Evolutionary conservation across 441 rosid genomes (phyloP), one percentile per base, ranked within the genome.

Genomic region (Manihot esculenta): DNA sequence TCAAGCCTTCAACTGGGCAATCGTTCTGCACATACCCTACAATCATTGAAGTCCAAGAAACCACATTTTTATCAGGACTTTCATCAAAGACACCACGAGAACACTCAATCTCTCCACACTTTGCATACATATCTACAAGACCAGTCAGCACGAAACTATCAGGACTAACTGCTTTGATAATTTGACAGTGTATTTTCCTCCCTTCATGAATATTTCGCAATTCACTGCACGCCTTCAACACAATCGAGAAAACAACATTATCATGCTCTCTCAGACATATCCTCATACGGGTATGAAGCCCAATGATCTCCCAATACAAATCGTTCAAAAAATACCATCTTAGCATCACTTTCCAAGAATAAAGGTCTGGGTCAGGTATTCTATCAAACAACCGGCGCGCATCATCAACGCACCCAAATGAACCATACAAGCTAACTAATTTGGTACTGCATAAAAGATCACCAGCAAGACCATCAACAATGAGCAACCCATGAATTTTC

Each of bases 261-360:
- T 84, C 82, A 77, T 55, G 41, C 80, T 82, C 76, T 74, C 78
- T 72, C n/a, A 58, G 18, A 45, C 50, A 74, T 72, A 82, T 17
- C 78, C 77, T 78, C 92, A 87, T 83, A 45, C 74, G 66, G 47
- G 27, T 59, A 67, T 76, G 80, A 65, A 86, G 70, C 42, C 76
- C 71, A 45, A 84, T 62, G 35, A 85, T 83, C 74, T 64, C 64
- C 54, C 66, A 72, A 66, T 81, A 72, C 27, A 73, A 58, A 60
- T 75, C 82, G 21, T 84, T 84, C 66, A 84, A 82, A 74, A 83
- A 80, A 74, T 85, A 86, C 71, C 92, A 87, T 35, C 85, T 86
- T 33, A 84, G 81, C 72, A 86, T 72, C 71, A 87, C 86, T 80
- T 87, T 89, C 87, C 89, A 87, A 26, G 89, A 80, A 76, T 84